Evolutionary conservation across 345 rosid genomes (phyloP).

Genomic region (Excoecaria agallocha): DNA sequence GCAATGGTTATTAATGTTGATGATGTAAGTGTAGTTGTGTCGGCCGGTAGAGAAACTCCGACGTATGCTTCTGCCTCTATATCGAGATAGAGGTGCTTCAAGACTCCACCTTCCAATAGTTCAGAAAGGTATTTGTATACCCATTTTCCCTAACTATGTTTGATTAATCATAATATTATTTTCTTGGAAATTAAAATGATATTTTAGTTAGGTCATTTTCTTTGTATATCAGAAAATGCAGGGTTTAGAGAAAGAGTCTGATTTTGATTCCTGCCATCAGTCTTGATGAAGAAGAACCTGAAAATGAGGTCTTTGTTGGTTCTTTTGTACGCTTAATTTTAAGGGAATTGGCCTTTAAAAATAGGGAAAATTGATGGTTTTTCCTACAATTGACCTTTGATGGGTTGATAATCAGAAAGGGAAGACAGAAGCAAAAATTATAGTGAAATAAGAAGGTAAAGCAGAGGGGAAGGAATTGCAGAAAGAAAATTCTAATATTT

Average conservation of each 20-base stretch:
- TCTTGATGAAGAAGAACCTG: slow-evolving; percentile 48
- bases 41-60: no score
- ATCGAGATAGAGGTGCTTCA: no score
- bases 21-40: no score
- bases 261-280: slow-evolving; percentile 39
- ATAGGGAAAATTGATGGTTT: slow-evolving; percentile 10
- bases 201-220: background rate
- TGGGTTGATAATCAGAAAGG: slow-evolving; percentile 38
- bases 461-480: slow-evolving; percentile 23
- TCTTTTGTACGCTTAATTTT: no score
- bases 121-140: slow-evolving; percentile 58
- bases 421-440: no score
- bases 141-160: background rate
- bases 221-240: slow-evolving; percentile 46
- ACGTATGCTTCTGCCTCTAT: no score
- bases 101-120: slow-evolving; percentile 59
- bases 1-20: no score
- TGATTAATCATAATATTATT: background rate
- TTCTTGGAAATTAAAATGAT: slow-evolving; percentile 9
- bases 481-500: slow-evolving; percentile 24
- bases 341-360: background rate
- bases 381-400: slow-evolving; percentile 1
- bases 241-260: slow-evolving; percentile 49
- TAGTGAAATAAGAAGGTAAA: slow-evolving; percentile 23
- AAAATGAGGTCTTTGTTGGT: slow-evolving; percentile 21